Base-by-base conservation (phyloP, 768 basidiomycete species). In the Lentinula sp. region DNA sequence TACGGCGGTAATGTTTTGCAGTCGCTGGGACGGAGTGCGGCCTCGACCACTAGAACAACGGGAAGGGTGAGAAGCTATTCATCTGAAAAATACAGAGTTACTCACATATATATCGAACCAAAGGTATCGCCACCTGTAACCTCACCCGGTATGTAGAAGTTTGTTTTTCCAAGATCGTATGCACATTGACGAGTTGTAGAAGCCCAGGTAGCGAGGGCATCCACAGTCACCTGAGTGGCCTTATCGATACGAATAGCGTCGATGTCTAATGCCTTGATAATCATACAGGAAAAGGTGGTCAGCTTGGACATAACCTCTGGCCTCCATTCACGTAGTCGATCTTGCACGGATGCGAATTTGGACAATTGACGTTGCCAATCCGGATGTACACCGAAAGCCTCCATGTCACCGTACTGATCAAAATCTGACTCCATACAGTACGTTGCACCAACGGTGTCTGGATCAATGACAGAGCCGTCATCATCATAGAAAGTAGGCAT, bases 231-330 rank as follows among this genome's bases (percentile, higher is more conserved):
- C 70, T 97, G 95, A 0, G 93, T 96, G 28, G 95, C 85, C 73
- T 97, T 97, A 72, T 96, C 95, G 75, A 97, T 87, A 74, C 95
- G 95, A 70, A 97, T 96, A 61, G 85, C 95, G 70, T 97, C 95
- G 66, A 97, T 79, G 67, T 96, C 95, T 53, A 96, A 84, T 0
- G 94, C 89, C 45, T 85, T 85, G 74, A 97, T 91, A 36, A 86
- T 84, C 80, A 97, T 82, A 77, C 95, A 96, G 1, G 90, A 81
- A 70, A 95, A 95, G 36, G 78, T 75, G 62, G 87, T 77, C 57
- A 97, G 84, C 74, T 89, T 92, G 12, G 78, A 80, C 82, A 90
- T 87, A 53, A 95, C 93, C 1, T 77, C 69, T 0, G 91, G 85
- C 28, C 85, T 83, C 95, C 95, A 97, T 77, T 97, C 95, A 50